These are phyloP conservation scores for Boletus patriciae DNA, from an alignment of 768 basidiomycete genomes.

Conservation along the genomic window DNA sequence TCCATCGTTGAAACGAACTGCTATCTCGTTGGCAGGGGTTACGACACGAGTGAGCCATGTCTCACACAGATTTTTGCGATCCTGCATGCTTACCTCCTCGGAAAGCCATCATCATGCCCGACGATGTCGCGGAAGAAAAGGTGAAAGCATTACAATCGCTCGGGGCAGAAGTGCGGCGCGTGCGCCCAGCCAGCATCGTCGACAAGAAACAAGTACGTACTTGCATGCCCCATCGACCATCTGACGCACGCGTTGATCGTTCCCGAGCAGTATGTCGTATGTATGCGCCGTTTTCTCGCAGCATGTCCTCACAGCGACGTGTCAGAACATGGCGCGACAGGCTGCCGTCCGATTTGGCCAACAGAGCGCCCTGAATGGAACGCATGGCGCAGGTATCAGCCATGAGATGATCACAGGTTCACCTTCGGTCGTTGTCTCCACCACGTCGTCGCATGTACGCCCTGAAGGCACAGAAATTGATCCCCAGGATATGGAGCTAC, in stretches of 20 bases:
- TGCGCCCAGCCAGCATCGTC: constrained; percentile 93
- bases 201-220: constrained; percentile 85
- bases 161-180: constrained; percentile 86
- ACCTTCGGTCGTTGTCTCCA: constrained; percentile 52
- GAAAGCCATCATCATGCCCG: constrained; percentile 85
- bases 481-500: constrained; percentile 43
- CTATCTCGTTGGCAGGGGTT: constrained; percentile 56
- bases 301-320: not conserved
- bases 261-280: constrained; percentile 58
- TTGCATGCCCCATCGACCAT: not conserved
- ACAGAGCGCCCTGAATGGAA: constrained; percentile 28
- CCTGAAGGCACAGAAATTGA: constrained; percentile 31
- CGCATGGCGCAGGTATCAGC: constrained; percentile 18
- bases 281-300: constrained; percentile 26
- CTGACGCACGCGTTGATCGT: not conserved
- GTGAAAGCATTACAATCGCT: constrained; percentile 78
- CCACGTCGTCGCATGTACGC: constrained; percentile 46
- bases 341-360: constrained; percentile 74
- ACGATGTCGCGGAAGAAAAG: constrained; percentile 90
- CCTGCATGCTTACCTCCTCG: not conserved
- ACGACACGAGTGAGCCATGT: constrained; percentile 66
- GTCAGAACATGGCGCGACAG: constrained; percentile 82
- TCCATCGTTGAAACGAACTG: not conserved
- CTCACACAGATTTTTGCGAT: no score
- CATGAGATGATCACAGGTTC: constrained; percentile 45